Evolutionary conservation across 2,329 filamentous ascomycete genomes (phyloP), one percentile per base, ranked within the genome.

Genomic region (Paraphoma sp.): DNA sequence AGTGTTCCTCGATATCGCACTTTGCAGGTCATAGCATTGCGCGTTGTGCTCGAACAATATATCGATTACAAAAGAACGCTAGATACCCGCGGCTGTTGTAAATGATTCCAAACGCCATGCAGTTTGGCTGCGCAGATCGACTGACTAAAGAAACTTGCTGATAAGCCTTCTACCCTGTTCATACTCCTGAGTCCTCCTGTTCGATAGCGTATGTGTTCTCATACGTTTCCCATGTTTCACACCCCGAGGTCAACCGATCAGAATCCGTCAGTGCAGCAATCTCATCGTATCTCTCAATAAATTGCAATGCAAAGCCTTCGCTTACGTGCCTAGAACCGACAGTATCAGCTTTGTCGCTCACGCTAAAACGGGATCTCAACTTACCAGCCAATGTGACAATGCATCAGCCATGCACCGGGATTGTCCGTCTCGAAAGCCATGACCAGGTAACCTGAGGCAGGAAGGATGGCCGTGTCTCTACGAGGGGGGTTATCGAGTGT

Each of bases 361-460:
- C 33, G 33, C 33, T 10, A 14, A 36, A 3, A 10, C 10, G 14
- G 14, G 3, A 7, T 36, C 3, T 10, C 33, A 10, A 36, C 33
- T 36, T 36, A 36, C 72, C 74, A 78, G 4, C 70, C 73, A 46
- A 78, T 74, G 28, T 78, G 74, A 54, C 75, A 77, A 56, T 77
- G 75, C 68, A 76, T 69, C 5, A 76, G 54, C 74, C 75, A 77
- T 1, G 65, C 66, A 9, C 75, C 75, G 0, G 74, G 75, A 29
- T 77, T 77, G 31, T 77, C 71, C 0, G 71, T 72, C 63, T 74
- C 59, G 40, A 76, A 78, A 0, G 68, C 75, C 9, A 78, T 12
- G 3, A 72, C 74, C 14, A 77, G 44, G 42, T 69, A 75, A 0
- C 75, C 75, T 14, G 62, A 62, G 1, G 61, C 60, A 4, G 71